Evolutionary conservation across 371 early-diverging fungal genomes (phyloP).

Genomic region (Conidiobolus incongruus): DNA sequence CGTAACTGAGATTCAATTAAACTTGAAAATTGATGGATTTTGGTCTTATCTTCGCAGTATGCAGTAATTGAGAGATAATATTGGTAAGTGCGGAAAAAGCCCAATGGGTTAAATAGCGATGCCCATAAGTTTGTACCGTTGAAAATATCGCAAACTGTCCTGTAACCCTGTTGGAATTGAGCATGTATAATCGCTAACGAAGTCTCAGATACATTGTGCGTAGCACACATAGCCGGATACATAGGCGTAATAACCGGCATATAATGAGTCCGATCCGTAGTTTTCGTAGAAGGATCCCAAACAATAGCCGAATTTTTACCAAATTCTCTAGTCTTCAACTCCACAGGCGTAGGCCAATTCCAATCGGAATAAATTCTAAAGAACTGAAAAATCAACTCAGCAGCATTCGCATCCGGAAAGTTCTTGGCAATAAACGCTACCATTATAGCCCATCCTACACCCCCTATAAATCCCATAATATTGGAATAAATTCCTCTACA

Average conservation of each 20-base stretch:
- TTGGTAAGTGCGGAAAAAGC: conserved; percentile 80
- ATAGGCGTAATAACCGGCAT: conserved; percentile 99
- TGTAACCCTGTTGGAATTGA: conserved; percentile 59
- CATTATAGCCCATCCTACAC: conserved; percentile 98
- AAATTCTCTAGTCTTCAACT: conserved; percentile 79
- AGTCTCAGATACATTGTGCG: conserved; percentile 92
- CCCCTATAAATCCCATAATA: conserved; percentile 97
- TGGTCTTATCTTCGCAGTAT: conserved; percentile 39
- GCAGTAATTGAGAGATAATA: conserved; percentile 83
- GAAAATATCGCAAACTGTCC: conserved; percentile 47
- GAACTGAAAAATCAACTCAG: conserved; percentile 69
- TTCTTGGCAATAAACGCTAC: conserved; percentile 95
- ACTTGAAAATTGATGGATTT: conserved; percentile 60
- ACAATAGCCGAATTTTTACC: conserved; percentile 77
- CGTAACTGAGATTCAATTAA: conserved; percentile 88
- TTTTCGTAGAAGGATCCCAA: conserved; percentile 92
- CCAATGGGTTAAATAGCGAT: conserved; percentile 62
- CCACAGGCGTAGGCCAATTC: conserved; percentile 97
- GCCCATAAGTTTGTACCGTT: conserved; percentile 34
- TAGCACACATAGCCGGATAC: conserved; percentile 99
- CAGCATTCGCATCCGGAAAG: conserved; percentile 86
- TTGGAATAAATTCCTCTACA: conserved; percentile 86
- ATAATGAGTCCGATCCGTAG: conserved; percentile 69
- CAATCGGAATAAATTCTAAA: conserved; percentile 80
- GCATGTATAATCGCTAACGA: conserved; percentile 63